Conservation (phyloP, 1,139 yeast species). For the Saccharomyces hybrid region DNA sequence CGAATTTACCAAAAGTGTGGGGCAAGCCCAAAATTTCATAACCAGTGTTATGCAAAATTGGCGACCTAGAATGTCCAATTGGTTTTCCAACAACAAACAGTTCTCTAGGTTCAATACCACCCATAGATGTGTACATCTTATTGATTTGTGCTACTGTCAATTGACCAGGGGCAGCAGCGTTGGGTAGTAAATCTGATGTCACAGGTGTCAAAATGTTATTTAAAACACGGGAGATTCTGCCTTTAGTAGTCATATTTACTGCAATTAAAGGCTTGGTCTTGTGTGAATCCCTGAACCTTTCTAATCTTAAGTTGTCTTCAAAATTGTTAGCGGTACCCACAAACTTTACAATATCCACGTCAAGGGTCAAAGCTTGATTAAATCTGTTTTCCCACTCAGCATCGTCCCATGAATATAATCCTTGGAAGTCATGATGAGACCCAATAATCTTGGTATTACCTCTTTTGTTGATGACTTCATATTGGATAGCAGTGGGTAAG, state of each 20-base stretch:
- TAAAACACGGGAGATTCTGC: conserved; percentile 72
- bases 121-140: conserved; percentile 50
- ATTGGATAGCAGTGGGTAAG: conserved; percentile 33
- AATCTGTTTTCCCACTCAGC: conserved; percentile 70
- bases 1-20: conserved; percentile 60
- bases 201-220: conserved; percentile 78
- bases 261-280: conserved; percentile 64
- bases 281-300: conserved; percentile 53
- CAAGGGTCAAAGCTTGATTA: conserved; percentile 55
- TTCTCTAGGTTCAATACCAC: conserved; percentile 49
- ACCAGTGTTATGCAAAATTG: conserved; percentile 72
- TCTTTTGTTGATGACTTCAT: conserved; percentile 41
- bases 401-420: conserved; percentile 55
- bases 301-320: conserved; percentile 64
- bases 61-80: conserved; percentile 79
- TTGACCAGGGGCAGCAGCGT: conserved; percentile 73
- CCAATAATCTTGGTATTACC: conserved; percentile 68
- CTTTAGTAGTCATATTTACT: conserved; percentile 69
- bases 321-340: conserved; percentile 66
- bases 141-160: conserved; percentile 57
- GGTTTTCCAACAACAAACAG: conserved; percentile 82
- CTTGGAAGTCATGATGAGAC: conserved; percentile 68
- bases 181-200: conserved; percentile 57
- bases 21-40: conserved; percentile 70
- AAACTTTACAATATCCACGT: conserved; percentile 72